Evolutionary conservation across 208 protist species (phyloP).

Genomic region (Trypanosomatidae sp.): DNA sequence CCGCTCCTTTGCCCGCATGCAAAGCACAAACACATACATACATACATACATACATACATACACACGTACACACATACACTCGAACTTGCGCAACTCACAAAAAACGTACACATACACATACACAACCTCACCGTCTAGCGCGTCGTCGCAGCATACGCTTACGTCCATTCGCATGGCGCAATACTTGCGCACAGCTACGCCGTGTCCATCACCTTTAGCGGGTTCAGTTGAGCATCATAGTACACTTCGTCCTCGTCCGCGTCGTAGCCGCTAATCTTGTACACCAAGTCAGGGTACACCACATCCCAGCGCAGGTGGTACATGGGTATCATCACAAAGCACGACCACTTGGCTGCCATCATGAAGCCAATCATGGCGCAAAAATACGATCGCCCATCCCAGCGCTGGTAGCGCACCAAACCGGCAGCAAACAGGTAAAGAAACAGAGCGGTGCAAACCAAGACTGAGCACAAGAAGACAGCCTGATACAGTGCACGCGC

Average conservation of each 20-base stretch:
- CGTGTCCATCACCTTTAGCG: neutral
- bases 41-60: too few relatives aligned
- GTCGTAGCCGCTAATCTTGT: neutral
- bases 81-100: too few relatives aligned
- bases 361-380: conserved; percentile 52
- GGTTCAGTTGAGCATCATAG: neutral
- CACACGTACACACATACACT: too few relatives aligned
- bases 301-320: conserved; percentile 6
- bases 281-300: neutral
- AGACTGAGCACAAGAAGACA: conserved; percentile 13
- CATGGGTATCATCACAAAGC: conserved; percentile 33
- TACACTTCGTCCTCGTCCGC: neutral
- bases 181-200: too few relatives aligned
- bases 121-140: too few relatives aligned
- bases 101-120: too few relatives aligned
- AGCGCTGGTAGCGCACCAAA: conserved; percentile 26
- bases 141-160: too few relatives aligned
- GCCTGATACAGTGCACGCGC: conserved; percentile 19
- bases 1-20: too few relatives aligned
- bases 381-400: conserved; percentile 51
- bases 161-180: too few relatives aligned
- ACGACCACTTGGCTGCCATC: conserved; percentile 57
- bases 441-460: conserved; percentile 21
- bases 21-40: too few relatives aligned
- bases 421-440: conserved; percentile 44